Evolutionary conservation across 1,139 yeast genomes (phyloP).

Genomic region (Suhomyces panamericanus): DNA sequence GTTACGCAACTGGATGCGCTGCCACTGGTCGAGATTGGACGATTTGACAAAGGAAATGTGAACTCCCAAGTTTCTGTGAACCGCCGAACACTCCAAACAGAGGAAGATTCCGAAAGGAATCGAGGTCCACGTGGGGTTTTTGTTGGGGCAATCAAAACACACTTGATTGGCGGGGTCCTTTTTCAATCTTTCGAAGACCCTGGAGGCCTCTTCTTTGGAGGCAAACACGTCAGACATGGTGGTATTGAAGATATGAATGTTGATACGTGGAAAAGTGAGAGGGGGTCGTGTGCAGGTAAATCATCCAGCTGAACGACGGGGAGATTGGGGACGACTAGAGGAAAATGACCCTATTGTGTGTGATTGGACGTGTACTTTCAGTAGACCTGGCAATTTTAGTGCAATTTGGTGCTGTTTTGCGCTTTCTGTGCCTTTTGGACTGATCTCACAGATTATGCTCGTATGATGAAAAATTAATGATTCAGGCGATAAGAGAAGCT

Average conservation of each 20-base stretch:
- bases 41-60: constrained; percentile 72
- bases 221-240: constrained; percentile 38
- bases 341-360: too few species aligned
- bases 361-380: too few species aligned
- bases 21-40: constrained; percentile 88
- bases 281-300: constrained; percentile 7
- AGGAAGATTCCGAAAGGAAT: constrained; percentile 50
- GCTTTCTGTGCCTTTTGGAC: background rate
- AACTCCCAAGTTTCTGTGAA: constrained; percentile 51
- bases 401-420: background rate
- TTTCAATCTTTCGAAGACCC: constrained; percentile 57
- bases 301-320: too few species aligned
- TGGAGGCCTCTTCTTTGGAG: constrained; percentile 60
- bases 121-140: constrained; percentile 54
- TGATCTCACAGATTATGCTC: background rate
- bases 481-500: background rate
- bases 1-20: constrained; percentile 79
- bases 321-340: too few species aligned
- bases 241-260: background rate
- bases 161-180: constrained; percentile 73
- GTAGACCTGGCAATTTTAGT: too few species aligned
- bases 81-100: constrained; percentile 52
- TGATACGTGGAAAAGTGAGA: constrained; percentile 12
- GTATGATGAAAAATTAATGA: background rate
- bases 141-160: constrained; percentile 66